Conservation (phyloP, 371 early-diverging fungal genomes). For the Mortierella sp. region DNA sequence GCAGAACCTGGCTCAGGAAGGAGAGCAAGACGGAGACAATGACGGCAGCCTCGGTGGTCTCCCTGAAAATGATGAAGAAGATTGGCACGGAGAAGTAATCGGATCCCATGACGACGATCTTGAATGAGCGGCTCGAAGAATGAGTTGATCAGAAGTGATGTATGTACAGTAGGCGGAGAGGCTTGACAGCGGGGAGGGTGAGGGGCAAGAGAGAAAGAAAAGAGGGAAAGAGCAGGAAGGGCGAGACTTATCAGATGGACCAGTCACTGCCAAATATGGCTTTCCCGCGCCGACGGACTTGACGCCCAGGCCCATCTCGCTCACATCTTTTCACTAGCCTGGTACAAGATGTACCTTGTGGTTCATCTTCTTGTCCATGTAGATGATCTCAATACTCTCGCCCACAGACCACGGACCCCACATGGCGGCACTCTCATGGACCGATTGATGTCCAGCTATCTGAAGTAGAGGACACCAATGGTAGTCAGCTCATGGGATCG, state of each 20-base stretch:
- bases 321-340: too few species aligned
- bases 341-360: too few species aligned
- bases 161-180: not conserved
- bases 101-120: slow-evolving; percentile 14
- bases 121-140: not conserved
- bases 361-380: too few species aligned
- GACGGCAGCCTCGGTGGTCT: slow-evolving; percentile 85
- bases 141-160: not conserved
- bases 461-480: too few species aligned
- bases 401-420: too few species aligned
- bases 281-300: too few species aligned
- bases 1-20: slow-evolving; percentile 64
- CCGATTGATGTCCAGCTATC: too few species aligned
- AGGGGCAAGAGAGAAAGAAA: not conserved
- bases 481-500: too few species aligned
- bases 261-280: not conserved
- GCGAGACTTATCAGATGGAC: not conserved
- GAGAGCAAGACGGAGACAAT: slow-evolving; percentile 83
- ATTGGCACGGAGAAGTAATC: slow-evolving; percentile 74
- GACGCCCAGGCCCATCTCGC: too few species aligned
- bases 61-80: slow-evolving; percentile 86
- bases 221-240: not conserved
- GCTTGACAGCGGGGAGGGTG: not conserved
- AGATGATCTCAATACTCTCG: too few species aligned
- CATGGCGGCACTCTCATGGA: too few species aligned